Base-by-base conservation (phyloP, 169 alveolate genomes). In the Cryptosporidium bovis region DNA sequence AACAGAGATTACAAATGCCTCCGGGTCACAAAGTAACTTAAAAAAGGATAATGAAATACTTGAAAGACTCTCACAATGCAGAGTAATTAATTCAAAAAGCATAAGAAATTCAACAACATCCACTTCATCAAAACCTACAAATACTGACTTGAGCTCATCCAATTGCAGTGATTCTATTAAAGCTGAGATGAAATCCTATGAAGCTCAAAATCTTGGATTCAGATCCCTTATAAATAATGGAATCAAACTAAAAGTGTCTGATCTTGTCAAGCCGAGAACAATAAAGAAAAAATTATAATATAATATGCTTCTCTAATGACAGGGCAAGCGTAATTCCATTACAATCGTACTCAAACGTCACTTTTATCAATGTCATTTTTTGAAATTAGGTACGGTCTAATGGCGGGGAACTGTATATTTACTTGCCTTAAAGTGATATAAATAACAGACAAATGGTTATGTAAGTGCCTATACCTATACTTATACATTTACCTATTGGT, bases 51-150 rank as follows among this genome's bases (percentile, higher is more conserved):
- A 77, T 40, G 87, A 77, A n/a, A 62, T 77, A 16, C 55, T 77
- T n/a, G 62, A 56, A 8, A 77, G 71, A 29, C 71, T 77, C n/a
- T 77, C 87, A 5, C 87, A 77, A 29, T 77, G 87, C 71, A 77
- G 87, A 44, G 87, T 77, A 13, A 40, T 77, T 20, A 77, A 62
- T 34, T 77, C 87, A 10, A 77, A 77, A 60, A 77, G 64, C 12
- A 60, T 77, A 24, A 77, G 51, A 16, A 24, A 36, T 10, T 51
- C 18, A 16, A 10, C 87, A 77, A 60, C 12, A 16, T 3, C 0
- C 13, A 40, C 10, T 40, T 8, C 48, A 8, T 40, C 48, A 6
- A 40, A 40, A 40, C 10, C 4, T 40, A 40, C 48, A 40, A 68
- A 55, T 53, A 53, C 18, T 15, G 36, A 51, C 20, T 27, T 51